Evolutionary conservation across 1,284 basidiomycete genomes (phyloP), one percentile per base, ranked within the genome.

Genomic region (Porogramme epimiltina): DNA sequence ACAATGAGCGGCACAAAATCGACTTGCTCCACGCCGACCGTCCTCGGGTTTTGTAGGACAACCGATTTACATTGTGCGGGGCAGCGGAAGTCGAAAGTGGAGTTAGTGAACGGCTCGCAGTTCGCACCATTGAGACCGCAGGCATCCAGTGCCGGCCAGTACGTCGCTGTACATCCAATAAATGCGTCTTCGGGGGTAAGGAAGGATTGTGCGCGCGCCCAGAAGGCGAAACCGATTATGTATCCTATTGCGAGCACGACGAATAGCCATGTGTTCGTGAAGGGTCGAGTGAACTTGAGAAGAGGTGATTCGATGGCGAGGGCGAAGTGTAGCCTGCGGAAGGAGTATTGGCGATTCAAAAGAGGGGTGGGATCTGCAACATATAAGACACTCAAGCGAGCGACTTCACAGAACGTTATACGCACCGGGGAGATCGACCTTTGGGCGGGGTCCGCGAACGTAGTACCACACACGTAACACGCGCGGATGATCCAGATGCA

Each of bases 1-100:
- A 95, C 88, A 44, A 95, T 78, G 20, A 95, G 75, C 5, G 92
- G 89, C 19, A 82, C 77, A 60, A 84, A 90, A 36, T 81, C 81
- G 34, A 86, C 75, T 55, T 85, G 73, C 48, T 82, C 70, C 51
- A 81, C 67, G 24, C 93, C 92, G n/a, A 95, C 78, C 0, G 89
- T 81, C 41, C 91, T 77, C 10, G 85, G 84, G 61, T 93, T 93
- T 60, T 87, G 81, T 34, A 95, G 73, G 33, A 87, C 81, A 40
- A 87, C 82, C 18, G 70, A 73, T 26, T 76, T 72, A 62, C 91
- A 93, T 48, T 82, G 81, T 8, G 89, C 84, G 1, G 91, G 93
- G 68, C 93, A 96, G 10, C 92, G 82, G 63, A 95, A 92, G 51
- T 87, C 79, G 61, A 88, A 81, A 1, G 79, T 76, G 3, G 76